Evolutionary conservation across 768 basidiomycete genomes (phyloP), one percentile per base, ranked within the genome.

Genomic region (Amanita thiersii): DNA sequence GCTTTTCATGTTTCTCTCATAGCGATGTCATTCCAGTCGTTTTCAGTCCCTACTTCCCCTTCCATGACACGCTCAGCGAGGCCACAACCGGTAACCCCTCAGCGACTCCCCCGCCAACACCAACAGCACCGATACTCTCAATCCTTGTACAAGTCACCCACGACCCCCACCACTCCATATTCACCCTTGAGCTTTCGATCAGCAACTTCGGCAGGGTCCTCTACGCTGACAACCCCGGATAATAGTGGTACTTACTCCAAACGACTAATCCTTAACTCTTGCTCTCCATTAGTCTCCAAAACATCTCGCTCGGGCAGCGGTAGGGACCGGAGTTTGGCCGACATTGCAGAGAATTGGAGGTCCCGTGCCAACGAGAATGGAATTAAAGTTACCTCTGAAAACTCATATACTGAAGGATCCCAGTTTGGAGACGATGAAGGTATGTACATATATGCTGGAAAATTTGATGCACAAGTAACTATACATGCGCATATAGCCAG

Each of bases 171-270:
- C 40, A 79, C 80, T 14, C 79, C 81, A 5, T 82, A 81, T 58
- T 82, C 81, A 3, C 81, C 82, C 21, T 67, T 80, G 53, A 82
- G 80, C 52, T 67, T 81, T 31, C 75, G 76, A 48, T 85, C 81
- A 4, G 66, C 75, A 24, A 73, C 69, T 47, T 66, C 71, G 34
- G 70, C 72, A 24, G 70, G 65, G 44, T 66, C 70, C 3, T 75
- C 75, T 5, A 65, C 68, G 2, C 49, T 84, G 23, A 79, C 73
- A 19, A 85, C 83, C 2, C 82, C 82, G 3, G 75, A 69, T 36
- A 71, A 71, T 32, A 53, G 63, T 43, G 52, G 56, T 35, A 50
- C 61, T 8, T 59, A 58, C 47, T 47, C 62, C 38, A 70, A 71
- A 48, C 70, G 66, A 39, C 56, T 70, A 56, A 55, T 47, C 48